Evolutionary conservation across 2,329 filamentous ascomycete species (phyloP), one percentile per base, ranked within the genome.

Genomic region (Pestalotiopsis sp.): DNA sequence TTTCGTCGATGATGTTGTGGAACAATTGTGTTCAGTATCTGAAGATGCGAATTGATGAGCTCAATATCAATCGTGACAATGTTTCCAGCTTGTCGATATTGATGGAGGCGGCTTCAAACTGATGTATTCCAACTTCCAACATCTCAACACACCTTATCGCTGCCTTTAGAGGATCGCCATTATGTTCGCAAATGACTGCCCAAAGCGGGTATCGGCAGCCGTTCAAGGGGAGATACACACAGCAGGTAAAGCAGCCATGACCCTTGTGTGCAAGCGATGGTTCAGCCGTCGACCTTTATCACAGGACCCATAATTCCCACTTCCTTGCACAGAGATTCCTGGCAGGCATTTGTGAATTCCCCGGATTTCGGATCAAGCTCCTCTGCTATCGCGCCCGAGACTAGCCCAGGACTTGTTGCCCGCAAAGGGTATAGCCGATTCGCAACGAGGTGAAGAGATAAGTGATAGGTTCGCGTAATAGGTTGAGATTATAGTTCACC

Each of bases 391-490:
- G 17, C 17, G 38, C 48, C 30, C 20, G 20, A 24, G 10, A 24
- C 60, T 44, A 63, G 44, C 17, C 17, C 39, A 38, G 60, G 60
- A 63, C 60, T 63, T 63, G 38, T 48, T 63, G 60, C 60, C 60
- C 24, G 39, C 17, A 30, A 63, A 48, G 48, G 60, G 60, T 26
- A 24, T 63, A 24, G 60, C 39, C 14, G 39, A n/a, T 20, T 35
- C 26, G 11, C 26, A 9, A 60, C 30, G 38, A 60, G 22, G 9
- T 24, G 38, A 14, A 39, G 26, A 38, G 58, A 52, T 52, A 52
- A 61, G 14, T 61, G 22, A 61, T 61, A 35, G 58, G 22, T 38
- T 61, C 58, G 26, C 58, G 58, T 61, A 61, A 61, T 61, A 35
- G 58, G 38, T 30, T 40, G 58, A 13, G 17, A 52, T 52, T 52